Base-by-base conservation (phyloP, 495 filamentous ascomycete species). In the Penicillium macrosclerotiorum region DNA sequence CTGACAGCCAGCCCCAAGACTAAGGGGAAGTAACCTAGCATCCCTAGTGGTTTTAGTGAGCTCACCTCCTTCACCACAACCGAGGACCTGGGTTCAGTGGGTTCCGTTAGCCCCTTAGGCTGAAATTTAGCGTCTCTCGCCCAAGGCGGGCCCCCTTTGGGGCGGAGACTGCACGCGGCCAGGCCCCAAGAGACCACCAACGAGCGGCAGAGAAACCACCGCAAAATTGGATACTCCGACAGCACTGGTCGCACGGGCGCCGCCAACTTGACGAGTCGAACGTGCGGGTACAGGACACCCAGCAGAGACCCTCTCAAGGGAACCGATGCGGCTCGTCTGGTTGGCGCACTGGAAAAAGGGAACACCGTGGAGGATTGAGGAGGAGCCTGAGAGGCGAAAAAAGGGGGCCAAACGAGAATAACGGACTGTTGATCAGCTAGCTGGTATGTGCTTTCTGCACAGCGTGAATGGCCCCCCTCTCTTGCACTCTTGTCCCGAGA, bases 111-210 rank as follows among this genome's bases (percentile, higher is more conserved):
- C 33, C 39, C 39, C 18, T 19, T 38, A 30, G 13, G 31, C 40
- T 42, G 37, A 19, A 25, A 20, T 34, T 52, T 52, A 52, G 43
- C 49, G 49, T 23, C 31, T 18, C 49, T 33, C 42, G 14, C 17
- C 20, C 32, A 22, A 23, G 42, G 26, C n/a, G n/a, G n/a, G n/a
- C 42, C 49, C 38, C 42, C 36, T 8, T 20, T 42, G 27, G 22
- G 42, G 48, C 41, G 42, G 48, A 51, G 49, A 25, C 40, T 29
- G 17, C 42, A 29, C 26, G 38, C 16, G 49, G 31, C 49, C 43
- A 52, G 49, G 26, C 43, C 38, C 22, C 27, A 13, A 33, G 19
- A 33, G 42, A 38, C 43, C n/a, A n/a, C n/a, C 49, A 45, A 33
- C 26, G 18, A 37, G 29, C 14, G 22, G 38, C 26, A 20, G 42